Base-by-base conservation (phyloP, 371 early-diverging fungal genomes). In the Rhizopus microsporus region DNA sequence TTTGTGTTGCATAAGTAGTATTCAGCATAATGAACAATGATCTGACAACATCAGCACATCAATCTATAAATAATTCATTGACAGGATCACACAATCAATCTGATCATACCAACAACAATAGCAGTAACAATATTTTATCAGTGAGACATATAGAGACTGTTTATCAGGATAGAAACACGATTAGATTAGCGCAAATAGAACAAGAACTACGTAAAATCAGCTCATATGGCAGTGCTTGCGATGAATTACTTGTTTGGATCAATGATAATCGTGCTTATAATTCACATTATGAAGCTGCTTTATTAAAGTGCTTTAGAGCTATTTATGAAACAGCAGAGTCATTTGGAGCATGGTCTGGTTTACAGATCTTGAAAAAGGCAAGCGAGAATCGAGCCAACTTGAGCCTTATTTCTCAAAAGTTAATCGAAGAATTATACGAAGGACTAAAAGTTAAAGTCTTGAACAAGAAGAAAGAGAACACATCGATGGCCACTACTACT, bases 201-300 rank as follows among this genome's bases (percentile, higher is more conserved):
- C 17, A 57, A 31, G 73, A 76, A 29, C 49, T 76, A n/a, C 51
- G 51, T 7, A 43, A 65, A 5, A 42, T 65, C 33, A 23, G 57
- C 0, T 67, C 65, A 1, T 77, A 61, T 46, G 78, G 74, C 7
- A 55, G 52, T 10, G 78, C 74, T 13, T 74, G 74, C 38, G 78
- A 77, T 49, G 78, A 77, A 13, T 60, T 77, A 32, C 17, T 62
- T 10, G 51, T 52, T 16, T 72, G 74, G 78, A 42, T 74, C 7
- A 56, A 52, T n/a, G 78, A 77, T 57, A 9, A 16, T n/a, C 52
- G 69, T 12, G 72, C 71, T 5, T 77, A 70, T 47, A 67, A 68
- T 30, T 16, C 38, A 15, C 16, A 34, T 4, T 68, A 74, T 43
- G 75, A 77, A 49, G 38, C 33, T 5, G 67, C 65, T 0, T 29